Base-by-base conservation (phyloP, 2,329 filamentous ascomycete genomes). In the Paecilomyces sp. region DNA sequence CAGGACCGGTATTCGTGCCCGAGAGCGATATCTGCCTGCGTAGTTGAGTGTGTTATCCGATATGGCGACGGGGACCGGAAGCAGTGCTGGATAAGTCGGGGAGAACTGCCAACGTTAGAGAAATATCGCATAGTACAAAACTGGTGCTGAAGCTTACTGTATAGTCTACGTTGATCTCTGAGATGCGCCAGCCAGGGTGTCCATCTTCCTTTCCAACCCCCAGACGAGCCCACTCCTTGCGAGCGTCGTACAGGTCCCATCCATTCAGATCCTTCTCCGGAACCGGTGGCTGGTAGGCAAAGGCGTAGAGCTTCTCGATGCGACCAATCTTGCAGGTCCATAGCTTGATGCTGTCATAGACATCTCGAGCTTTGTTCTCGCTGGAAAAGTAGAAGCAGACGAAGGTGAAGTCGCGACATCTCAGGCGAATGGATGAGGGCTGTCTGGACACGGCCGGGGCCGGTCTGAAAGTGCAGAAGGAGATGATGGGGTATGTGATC, bases 21-120 rank as follows among this genome's bases (percentile, higher is more conserved):
- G 86, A 0, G 94, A 97, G 57, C 94, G 89, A 75, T 96, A 97
- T 63, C 87, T 85, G 61, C 88, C 89, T 28, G 92, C 94, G 71
- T 99, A 96, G 70, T 96, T 96, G 56, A 99, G 84, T 55, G 93
- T 92, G 70, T 94, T 97, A 75, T 99, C 94, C n/a, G 93, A 97
- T 66, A 99, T 96, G 60, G 85, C 86, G 25, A 88, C 86, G 24
- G 94, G 94, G 18, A 99, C 92, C 11, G 88, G 88, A 25, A 99
- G 81, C 54, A 96, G 72, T 3, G 87, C 86, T 12, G 94, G 94
- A 72, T 99, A 99, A 2, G 94, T 97, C 28, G 92, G 88, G 57
- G 92, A 96, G 70, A 97, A 97, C 79, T 79, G 60, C 3, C 54
- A 5, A 8, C 7, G 57, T 73, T 55, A 71, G 63, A 53, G 57